Conservation (phyloP, 2,329 filamentous ascomycete species). For the Phyllachora maydis region DNA sequence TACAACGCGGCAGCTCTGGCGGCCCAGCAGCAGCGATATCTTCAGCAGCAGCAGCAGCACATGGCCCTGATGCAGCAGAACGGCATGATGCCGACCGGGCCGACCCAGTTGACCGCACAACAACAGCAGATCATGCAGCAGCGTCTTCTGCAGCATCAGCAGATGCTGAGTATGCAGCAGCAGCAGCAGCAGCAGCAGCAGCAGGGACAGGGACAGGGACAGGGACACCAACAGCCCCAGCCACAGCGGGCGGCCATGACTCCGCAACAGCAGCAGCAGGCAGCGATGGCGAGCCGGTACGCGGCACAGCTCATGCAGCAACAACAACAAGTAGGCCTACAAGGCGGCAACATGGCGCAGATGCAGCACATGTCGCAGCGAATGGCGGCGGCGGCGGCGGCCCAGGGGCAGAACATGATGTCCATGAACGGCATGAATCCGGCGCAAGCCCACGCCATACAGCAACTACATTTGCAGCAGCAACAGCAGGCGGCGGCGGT, state of each 20-base stretch:
- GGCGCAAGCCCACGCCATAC: slow-evolving; percentile 13
- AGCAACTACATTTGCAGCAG: slow-evolving; percentile 11
- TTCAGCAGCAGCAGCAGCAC: slow-evolving; percentile 16
- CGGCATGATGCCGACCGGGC: too few species aligned
- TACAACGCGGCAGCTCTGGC: too few species aligned
- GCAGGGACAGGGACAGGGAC: too few species aligned
- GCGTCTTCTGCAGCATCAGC: slow-evolving; percentile 13
- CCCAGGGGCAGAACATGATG: slow-evolving; percentile 15
- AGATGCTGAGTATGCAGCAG: slow-evolving; percentile 17
- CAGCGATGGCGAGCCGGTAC: too few species aligned
- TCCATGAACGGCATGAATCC: slow-evolving; percentile 18
- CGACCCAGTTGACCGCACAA: slow-evolving; percentile 21
- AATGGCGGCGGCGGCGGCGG: slow-evolving; percentile 10
- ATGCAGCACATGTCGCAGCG: too few species aligned
- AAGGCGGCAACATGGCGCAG: too few species aligned
- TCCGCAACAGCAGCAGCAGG: slow-evolving; percentile 7
- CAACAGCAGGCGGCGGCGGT: slow-evolving; percentile 9
- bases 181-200: too few species aligned
- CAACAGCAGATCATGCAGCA: slow-evolving; percentile 18
- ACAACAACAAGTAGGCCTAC: too few species aligned
- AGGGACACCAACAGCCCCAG: slow-evolving; percentile 19
- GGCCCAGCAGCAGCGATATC: too few species aligned
- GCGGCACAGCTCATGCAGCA: too few species aligned
- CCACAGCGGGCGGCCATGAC: slow-evolving; percentile 10
- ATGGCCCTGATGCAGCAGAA: slow-evolving; percentile 15